Evolutionary conservation across 73 alveolate genomes (phyloP), one percentile per base, ranked within the genome.

Genomic region (Diophrys sp.): DNA sequence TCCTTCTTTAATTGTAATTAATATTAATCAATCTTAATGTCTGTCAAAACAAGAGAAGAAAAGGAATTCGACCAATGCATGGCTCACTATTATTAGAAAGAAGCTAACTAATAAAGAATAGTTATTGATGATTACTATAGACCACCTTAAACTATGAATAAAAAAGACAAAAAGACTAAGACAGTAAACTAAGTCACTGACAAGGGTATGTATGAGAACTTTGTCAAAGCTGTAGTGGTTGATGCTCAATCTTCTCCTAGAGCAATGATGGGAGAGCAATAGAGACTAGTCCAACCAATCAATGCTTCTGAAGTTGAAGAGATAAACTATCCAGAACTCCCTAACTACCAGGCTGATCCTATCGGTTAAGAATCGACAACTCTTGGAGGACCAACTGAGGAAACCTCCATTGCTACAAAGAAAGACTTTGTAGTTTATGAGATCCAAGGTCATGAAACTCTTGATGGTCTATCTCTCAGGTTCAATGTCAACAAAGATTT

Each of bases 401-500:
- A n/a, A n/a, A n/a, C n/a, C n/a, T n/a, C n/a, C n/a, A n/a, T n/a
- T n/a, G n/a, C n/a, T n/a, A n/a, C 62, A 44, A 18, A 5, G 5
- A 44, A 44, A 44, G 62, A 73, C 31, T 73, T n/a, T 31, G 83
- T 75, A 1, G 29, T 84, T 54, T 87, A 84, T 71, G 44, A 75
- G 28, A 78, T 84, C 23, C 14, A 75, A 25, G 77, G 74, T 14
- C 78, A 28, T 33, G 92, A 85, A 33, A 85, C 92, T 27, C 76
- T 85, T 0, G 92, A 73, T 23, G 81, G 85, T 14, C 34, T 85
- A 11, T 27, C 82, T 5, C 26, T 85, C 0, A 53, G 56, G 70
- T 85, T 78, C 73, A 67, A 79, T 33, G 86, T 78, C 23, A 77
- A 67, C 11, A 78, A 85, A 44, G 92, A 78, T 54, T 23, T 72